Base-by-base conservation (phyloP, 2,329 filamentous ascomycete species). In the Arthrobotrys sinensis region DNA sequence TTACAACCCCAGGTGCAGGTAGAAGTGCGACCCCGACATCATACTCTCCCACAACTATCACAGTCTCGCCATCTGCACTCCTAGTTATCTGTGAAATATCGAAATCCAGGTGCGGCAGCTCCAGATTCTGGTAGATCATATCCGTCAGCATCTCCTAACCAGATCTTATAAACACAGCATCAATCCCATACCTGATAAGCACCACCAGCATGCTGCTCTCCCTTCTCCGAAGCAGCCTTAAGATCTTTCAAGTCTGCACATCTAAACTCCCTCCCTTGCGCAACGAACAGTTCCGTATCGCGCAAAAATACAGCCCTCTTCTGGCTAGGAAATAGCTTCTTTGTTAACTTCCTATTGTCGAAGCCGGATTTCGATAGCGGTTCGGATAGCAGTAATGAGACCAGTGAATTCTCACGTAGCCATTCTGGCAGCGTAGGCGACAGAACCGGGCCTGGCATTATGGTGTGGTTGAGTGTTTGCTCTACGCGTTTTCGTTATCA, bases 261-360 rank as follows among this genome's bases (percentile, higher is more conserved):
- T 84, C 94, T 89, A 79, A 99, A 92, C 84, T 98, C 93, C 81
- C 92, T 94, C 60, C 94, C 94, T 46, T 92, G 91, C 19, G 94
- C 94, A 11, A 93, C 90, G 83, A 98, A 98, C 8, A 98, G 86
- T 82, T 99, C 94, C 0, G 92, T 93, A 14, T 92, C 94, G 76
- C 95, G 88, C 62, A 89, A 90, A 8, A 94, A 94, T 82, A 98
- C 91, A 0, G 90, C 94, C 80, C 89, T 85, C 72, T 87, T 86
- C 8, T 90, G 88, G 16, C 89, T 88, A 0, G 83, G 82, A 19
- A 84, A 71, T 21, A 72, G 60, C 53, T 72, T 72, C 38, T 52
- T 72, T n/a, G 63, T 36, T 14, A 72, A 11, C 67, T 78, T 72
- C 48, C 75, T 72, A 38, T 62, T 70, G 16, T 72, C 75, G 21